These are phyloP conservation scores for Cystofilobasidium capitatum DNA, from an alignment of 768 basidiomycete species.

Conservation along the genomic window DNA sequence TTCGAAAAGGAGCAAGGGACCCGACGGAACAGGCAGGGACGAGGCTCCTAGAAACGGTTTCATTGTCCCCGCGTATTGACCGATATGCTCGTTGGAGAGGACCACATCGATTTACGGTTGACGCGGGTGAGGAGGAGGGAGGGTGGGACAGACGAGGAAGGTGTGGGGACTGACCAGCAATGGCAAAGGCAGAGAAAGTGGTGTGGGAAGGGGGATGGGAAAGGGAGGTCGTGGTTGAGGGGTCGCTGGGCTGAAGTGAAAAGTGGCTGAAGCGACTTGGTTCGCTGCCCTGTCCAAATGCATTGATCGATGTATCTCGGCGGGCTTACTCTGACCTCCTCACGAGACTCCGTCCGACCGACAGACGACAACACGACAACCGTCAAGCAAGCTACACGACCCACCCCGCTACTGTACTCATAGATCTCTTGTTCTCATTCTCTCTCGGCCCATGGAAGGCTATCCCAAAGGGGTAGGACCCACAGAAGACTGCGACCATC, in stretches of 20 bases:
- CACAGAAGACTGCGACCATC: constrained; percentile 96
- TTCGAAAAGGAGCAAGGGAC: background rate
- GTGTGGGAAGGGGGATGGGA: too few relatives aligned
- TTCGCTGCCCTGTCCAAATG: background rate
- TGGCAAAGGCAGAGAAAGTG: background rate
- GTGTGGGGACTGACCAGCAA: too few relatives aligned
- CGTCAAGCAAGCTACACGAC: too few relatives aligned
- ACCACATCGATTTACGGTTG: background rate
- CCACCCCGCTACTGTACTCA: too few relatives aligned
- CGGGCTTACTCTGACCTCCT: background rate
- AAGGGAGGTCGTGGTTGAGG: constrained; percentile 46
- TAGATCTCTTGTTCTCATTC: background rate
- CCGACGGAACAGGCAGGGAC: background rate
- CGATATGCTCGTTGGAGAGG: background rate
- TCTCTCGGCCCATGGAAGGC: background rate
- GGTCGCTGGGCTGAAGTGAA: constrained; percentile 18
- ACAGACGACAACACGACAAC: too few relatives aligned
- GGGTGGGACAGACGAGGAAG: background rate
- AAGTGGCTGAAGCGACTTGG: constrained; percentile 20
- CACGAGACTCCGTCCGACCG: background rate
- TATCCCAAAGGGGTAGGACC: constrained; percentile 31
- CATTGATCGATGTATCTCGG: background rate
- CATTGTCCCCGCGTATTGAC: background rate
- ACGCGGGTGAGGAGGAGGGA: background rate
- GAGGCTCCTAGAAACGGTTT: background rate